Evolutionary conservation across 257 asterid species (phyloP), one percentile per base, ranked within the genome.

Genomic region (Nicotiana undulata): DNA sequence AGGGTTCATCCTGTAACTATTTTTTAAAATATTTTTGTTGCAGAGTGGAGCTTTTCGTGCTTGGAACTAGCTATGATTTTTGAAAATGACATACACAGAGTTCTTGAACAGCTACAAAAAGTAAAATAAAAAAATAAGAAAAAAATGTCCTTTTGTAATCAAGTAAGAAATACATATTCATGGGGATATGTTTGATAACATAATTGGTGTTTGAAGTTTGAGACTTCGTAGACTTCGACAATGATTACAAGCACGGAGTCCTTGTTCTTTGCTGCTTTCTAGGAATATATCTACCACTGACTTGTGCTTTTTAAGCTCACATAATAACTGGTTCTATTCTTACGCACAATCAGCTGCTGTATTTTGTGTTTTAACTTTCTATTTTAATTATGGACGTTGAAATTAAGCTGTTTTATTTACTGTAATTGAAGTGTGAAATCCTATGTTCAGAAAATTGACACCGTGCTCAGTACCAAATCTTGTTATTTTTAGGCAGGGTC

Each of bases 401-500:
- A 59, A 20, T 60, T 60, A 22, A 60, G 31, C 66, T 22, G 16
- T 60, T 60, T 60, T 4, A 60, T 22, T 56, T 60, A 60, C 66
- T 6, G 1, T 22, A 60, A 32, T 60, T 60, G 66, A 26, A 60
- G 32, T 60, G 66, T 60, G 32, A 60, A 60, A 58, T 58, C 63
- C 32, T 60, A 22, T 22, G 32, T 60, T 24, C 32, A 22, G 17
- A 60, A 60, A 60, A 22, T 60, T 60, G 66, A 17, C 16, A 60
- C 32, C 32, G 12, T 60, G 7, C 66, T 60, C 32, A 24, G 66
- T 22, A 60, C 32, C 32, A 22, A 22, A 60, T 22, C 51, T 75
- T 75, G 6, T 52, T 79, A 55, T 60, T 78, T 79, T 74, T 90
- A 94, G 98, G 97, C 79, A 92, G 98, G 90, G 97, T 94, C 56